These are phyloP conservation scores for Aspergillus piperis DNA, from an alignment of 2,329 filamentous ascomycete species.

Conservation along the genomic window DNA sequence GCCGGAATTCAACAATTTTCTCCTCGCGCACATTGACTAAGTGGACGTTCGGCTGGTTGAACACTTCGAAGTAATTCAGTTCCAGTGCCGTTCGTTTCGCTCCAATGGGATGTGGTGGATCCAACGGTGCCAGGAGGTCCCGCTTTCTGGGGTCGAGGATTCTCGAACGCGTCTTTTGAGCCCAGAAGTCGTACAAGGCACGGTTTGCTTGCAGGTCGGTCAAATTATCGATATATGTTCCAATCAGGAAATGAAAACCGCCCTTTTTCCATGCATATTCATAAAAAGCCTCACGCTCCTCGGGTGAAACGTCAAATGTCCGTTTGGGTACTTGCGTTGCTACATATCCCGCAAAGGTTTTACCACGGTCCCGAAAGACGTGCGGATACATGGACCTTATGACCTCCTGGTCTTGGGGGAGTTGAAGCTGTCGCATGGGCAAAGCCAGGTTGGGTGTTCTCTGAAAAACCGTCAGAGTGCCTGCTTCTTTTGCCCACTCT, in stretches of 20 bases:
- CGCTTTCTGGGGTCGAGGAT: slow-evolving; percentile 53
- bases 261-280: slow-evolving; percentile 54
- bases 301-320: slow-evolving; percentile 52
- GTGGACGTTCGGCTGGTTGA: slow-evolving; percentile 51
- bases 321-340: slow-evolving; percentile 53
- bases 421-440: slow-evolving; percentile 57
- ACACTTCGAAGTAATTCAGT: slow-evolving; percentile 53
- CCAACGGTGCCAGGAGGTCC: slow-evolving; percentile 56
- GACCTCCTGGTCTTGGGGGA: slow-evolving; percentile 53
- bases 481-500: slow-evolving; percentile 55
- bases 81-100: slow-evolving; percentile 55
- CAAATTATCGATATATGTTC: slow-evolving; percentile 55
- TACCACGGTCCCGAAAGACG: slow-evolving; percentile 54
- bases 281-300: slow-evolving; percentile 52
- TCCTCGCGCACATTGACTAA: slow-evolving; percentile 49
- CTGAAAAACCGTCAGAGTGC: slow-evolving; percentile 57
- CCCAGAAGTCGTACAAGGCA: slow-evolving; percentile 59
- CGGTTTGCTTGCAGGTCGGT: slow-evolving; percentile 51
- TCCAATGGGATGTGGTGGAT: slow-evolving; percentile 58
- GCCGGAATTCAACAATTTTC: slow-evolving; percentile 43
- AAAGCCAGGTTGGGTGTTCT: slow-evolving; percentile 67
- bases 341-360: slow-evolving; percentile 58
- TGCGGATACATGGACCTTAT: slow-evolving; percentile 47
- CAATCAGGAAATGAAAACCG: slow-evolving; percentile 57
- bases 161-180: slow-evolving; percentile 52